Evolutionary conservation across 108 stramenopile species (phyloP), one percentile per base, ranked within the genome.

Genomic region (Nitzschia putrida): DNA sequence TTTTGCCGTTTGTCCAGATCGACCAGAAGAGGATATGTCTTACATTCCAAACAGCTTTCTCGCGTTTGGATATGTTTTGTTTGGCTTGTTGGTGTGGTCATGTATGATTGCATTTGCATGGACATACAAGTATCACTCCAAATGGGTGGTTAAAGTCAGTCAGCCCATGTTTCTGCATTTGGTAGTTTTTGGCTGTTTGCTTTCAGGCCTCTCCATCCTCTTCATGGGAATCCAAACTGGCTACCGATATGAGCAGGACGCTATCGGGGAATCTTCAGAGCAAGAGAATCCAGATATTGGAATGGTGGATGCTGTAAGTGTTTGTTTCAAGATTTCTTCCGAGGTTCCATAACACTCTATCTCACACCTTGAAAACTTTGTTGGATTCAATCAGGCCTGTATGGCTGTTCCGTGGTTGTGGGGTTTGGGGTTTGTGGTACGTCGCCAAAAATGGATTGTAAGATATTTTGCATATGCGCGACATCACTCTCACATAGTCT

Each of bases 371-470:
- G n/a, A n/a, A n/a, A n/a, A n/a, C n/a, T n/a, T n/a, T n/a, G n/a
- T n/a, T n/a, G n/a, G n/a, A n/a, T n/a, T n/a, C n/a, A n/a, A n/a
- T n/a, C 29, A 34, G 29, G 73, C 68, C 11, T 79, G 78, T 39
- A 79, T 79, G 78, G 54, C 72, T 24, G 68, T 74, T 12, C 78
- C 78, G 7, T 79, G 78, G 78, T 59, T 79, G n/a, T 74, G 61
- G 37, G 78, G 72, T 12, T 49, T 79, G 68, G 78, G 72, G 24
- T 73, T 73, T 59, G 72, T 18, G 2, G 41, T 79, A 34, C 1
- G 29, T 49, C 29, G n/a, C n/a, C n/a, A n/a, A n/a, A n/a, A n/a
- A n/a, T n/a, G n/a, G n/a, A n/a, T n/a, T n/a, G n/a, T n/a, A n/a
- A n/a, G n/a, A n/a, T 10, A 3, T 51, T 66, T 24, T n/a, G n/a